Evolutionary conservation across 768 basidiomycete species (phyloP).

Genomic region (Psilocybe subaeruginosa): DNA sequence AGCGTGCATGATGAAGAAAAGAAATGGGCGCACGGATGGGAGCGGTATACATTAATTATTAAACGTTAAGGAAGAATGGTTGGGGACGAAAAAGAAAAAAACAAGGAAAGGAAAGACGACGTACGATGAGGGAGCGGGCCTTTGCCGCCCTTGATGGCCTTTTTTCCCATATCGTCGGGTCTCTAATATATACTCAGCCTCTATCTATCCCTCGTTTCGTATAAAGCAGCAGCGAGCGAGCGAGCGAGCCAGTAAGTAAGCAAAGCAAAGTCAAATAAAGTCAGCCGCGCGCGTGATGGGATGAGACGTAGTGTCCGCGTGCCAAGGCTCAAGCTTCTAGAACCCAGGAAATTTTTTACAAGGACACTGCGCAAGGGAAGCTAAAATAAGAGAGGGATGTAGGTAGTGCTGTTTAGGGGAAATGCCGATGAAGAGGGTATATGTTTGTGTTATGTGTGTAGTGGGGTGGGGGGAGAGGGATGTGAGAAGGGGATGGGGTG

Average conservation of each 20-base stretch:
- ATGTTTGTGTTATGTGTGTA: neutral
- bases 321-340: no score
- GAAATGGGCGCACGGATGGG: neutral
- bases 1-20: neutral
- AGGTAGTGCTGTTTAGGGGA: no score
- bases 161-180: slow-evolving; percentile 9
- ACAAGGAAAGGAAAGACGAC: neutral
- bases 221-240: no score
- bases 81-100: neutral
- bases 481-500: neutral
- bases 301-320: no score
- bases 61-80: neutral
- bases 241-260: no score
- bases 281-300: no score
- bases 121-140: slow-evolving; percentile 16
- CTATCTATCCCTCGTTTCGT: no score
- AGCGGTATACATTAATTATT: neutral
- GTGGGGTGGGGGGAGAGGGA: neutral
- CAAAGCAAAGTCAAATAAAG: no score
- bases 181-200: neutral
- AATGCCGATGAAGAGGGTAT: neutral
- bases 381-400: no score
- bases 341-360: no score
- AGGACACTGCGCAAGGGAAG: no score
- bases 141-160: slow-evolving; percentile 22